Percentiles rank a stretch among this genome's conserved stretches.
These are phyloP conservation scores for Raddia distichophylla DNA, from an alignment of 176 grass and related monocot genomes.

Conservation along the genomic window DNA sequence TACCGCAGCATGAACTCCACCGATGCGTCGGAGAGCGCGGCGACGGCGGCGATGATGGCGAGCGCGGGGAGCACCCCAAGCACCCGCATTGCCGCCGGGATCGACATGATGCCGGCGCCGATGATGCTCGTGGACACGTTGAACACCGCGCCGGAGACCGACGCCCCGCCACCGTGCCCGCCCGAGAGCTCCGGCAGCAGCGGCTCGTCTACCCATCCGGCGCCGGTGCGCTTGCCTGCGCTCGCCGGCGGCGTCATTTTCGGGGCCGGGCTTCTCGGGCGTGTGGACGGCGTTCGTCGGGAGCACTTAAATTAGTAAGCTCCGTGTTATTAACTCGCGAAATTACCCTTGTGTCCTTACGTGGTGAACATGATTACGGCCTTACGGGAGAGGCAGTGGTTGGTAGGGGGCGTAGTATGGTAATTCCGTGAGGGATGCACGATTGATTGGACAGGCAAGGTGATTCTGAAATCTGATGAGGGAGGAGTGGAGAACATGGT, in stretches of 20 bases:
- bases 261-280: background rate
- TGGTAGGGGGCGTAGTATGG: background rate
- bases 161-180: conserved; percentile 25
- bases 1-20: conserved; percentile 83
- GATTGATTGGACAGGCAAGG: background rate
- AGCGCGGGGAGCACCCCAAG: conserved; percentile 73
- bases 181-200: conserved; percentile 55
- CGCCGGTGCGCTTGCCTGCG: background rate
- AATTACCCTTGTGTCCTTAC: conserved; percentile 8
- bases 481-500: background rate
- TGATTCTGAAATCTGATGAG: background rate
- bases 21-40: conserved; percentile 63
- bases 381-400: background rate
- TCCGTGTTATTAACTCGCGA: background rate
- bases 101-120: conserved; percentile 96
- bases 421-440: background rate
- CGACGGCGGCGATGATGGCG: conserved; percentile 48
- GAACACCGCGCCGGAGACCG: conserved; percentile 76
- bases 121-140: conserved; percentile 92
- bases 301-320: background rate
- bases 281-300: conserved; percentile 35
- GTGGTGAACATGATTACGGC: background rate
- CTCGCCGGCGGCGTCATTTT: conserved; percentile 35
- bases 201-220: conserved; percentile 20
- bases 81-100: conserved; percentile 84